Evolutionary conservation across 2,329 filamentous ascomycete species (phyloP).

Genomic region (Pseudogymnoascus sp.): DNA sequence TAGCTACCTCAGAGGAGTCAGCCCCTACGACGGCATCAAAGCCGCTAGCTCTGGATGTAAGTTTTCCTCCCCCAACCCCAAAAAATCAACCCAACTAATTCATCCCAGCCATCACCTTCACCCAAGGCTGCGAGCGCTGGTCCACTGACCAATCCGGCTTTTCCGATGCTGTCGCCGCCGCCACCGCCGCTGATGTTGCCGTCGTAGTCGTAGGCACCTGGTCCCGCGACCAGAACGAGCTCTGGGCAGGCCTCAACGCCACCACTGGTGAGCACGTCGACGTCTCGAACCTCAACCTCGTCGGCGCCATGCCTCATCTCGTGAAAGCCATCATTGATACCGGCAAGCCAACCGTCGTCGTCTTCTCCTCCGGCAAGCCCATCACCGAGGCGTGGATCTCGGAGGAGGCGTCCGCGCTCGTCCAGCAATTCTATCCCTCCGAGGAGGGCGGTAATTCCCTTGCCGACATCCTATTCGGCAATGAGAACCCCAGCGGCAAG

Average conservation of each 20-base stretch:
- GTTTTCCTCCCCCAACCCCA: background rate
- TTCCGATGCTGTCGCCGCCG: slow-evolving; percentile 54
- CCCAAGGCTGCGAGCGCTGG: slow-evolving; percentile 65
- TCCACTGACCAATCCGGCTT: slow-evolving; percentile 61
- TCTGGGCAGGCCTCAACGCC: slow-evolving; percentile 62
- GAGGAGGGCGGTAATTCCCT: slow-evolving; percentile 79
- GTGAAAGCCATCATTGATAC: slow-evolving; percentile 59
- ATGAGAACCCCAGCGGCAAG: slow-evolving; percentile 58
- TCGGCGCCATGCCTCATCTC: slow-evolving; percentile 60
- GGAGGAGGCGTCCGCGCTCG: slow-evolving; percentile 51
- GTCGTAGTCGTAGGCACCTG: slow-evolving; percentile 68
- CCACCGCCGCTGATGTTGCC: slow-evolving; percentile 59
- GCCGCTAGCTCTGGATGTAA: slow-evolving; percentile 46
- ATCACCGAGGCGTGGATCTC: slow-evolving; percentile 67
- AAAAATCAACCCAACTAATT: background rate
- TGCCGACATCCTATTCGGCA: slow-evolving; percentile 69
- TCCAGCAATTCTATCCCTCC: slow-evolving; percentile 68
- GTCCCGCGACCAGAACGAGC: slow-evolving; percentile 62
- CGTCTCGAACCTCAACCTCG: slow-evolving; percentile 51
- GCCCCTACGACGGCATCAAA: slow-evolving; percentile 60
- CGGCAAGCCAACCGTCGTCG: slow-evolving; percentile 66
- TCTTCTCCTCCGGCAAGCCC: slow-evolving; percentile 75
- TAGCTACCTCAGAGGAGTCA: slow-evolving; percentile 56
- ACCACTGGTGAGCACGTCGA: slow-evolving; percentile 71
- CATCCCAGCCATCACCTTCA: slow-evolving; percentile 46